Conservation (phyloP, 768 basidiomycete genomes). For the Tulasnella sp. region DNA sequence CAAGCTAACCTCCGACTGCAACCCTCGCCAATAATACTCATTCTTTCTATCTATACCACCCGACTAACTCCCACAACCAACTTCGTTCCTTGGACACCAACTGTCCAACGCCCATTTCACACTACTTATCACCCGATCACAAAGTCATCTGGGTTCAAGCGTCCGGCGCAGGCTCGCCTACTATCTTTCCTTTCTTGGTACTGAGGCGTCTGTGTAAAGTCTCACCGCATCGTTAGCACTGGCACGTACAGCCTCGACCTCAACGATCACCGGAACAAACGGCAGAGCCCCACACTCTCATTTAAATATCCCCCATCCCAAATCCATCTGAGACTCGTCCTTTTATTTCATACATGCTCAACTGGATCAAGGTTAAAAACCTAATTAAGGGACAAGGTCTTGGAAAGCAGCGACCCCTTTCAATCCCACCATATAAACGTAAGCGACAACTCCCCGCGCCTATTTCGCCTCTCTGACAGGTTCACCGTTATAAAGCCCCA, state of each 20-base stretch:
- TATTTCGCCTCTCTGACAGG: not conserved
- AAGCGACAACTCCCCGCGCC: not conserved
- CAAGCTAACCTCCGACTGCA: not conserved
- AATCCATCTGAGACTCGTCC: not conserved
- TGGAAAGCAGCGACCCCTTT: not conserved
- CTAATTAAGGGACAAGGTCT: not conserved
- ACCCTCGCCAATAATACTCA: not conserved
- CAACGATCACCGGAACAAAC: not conserved
- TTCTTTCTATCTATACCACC: not conserved
- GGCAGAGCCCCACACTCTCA: not conserved
- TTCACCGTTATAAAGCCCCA: not conserved
- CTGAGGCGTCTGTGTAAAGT: not conserved
- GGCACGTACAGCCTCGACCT: not conserved
- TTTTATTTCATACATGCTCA: not conserved
- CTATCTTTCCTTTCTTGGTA: not conserved
- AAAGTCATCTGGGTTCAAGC: not conserved
- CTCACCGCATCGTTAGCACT: not conserved
- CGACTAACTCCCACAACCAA: not conserved
- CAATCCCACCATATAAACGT: not conserved
- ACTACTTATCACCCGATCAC: not conserved
- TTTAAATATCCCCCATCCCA: not conserved
- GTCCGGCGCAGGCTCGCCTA: not conserved
- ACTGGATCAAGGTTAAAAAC: not conserved
- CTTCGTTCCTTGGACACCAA: not conserved
- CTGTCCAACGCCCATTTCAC: not conserved